Base-by-base conservation (phyloP, 2,329 filamentous ascomycete species). In the Aspergillus neotritici region DNA sequence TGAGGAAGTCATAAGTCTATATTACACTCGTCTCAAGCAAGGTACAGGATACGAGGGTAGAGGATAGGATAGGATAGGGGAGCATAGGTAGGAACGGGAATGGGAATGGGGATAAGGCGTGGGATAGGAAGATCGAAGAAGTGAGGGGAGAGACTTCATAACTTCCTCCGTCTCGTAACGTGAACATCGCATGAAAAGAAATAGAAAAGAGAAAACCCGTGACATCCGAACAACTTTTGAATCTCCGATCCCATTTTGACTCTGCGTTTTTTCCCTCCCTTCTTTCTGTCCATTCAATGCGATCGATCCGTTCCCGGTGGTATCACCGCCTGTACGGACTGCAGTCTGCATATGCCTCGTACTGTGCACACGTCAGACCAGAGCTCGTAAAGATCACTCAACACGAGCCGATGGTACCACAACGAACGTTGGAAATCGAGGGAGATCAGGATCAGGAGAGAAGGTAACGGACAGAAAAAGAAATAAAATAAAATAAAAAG, bases 401-500 rank as follows among this genome's bases (percentile, higher is more conserved):
- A 58, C 53, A 61, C 50, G 55, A 52, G 42, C 51, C 53, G 55
- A 54, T 61, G 53, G 50, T 54, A 58, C 57, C 58, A 57, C 61
- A 63, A 57, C 55, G 57, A 55, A 60, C 61, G 49, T 67, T 65
- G 45, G 62, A 59, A 66, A 64, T 57, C 58, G 57, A 64, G 62
- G 65, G 64, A 67, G 66, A 67, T 67, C 63, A 66, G 61, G 61
- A 61, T 60, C 60, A 56, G 52, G 56, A 54, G 50, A 52, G 54
- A 51, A 44, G 53, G 34, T 46, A 51, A 50, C 49, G 48, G 58
- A 54, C 56, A 51, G 43, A 52, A 54, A 53, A 45, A 42, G 52
- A 43, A 49, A 52, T 50, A 45, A 44, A 50, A 49, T 53, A 46
- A 44, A 41, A 44, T 49, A 47, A 56, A 50, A 35, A 29, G 31